A percentile compares a stretch with the other conserved stretches of the same genome.
These are phyloP conservation scores for Halophytophthora polymorphica DNA, from an alignment of 352 stramenopile species.

Conservation along the genomic window DNA sequence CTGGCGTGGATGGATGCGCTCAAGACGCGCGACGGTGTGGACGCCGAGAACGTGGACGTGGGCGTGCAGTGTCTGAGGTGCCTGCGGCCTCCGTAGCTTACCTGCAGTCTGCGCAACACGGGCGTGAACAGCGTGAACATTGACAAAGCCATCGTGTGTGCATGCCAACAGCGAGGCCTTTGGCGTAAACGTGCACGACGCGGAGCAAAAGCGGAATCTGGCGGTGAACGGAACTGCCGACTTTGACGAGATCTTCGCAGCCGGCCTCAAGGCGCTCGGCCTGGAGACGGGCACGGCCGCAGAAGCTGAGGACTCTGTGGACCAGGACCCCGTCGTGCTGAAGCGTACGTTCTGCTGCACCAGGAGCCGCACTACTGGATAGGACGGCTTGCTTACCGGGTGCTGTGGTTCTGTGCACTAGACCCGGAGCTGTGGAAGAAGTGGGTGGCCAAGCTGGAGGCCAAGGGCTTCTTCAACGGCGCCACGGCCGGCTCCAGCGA, in stretches of 20 bases:
- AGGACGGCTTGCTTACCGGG: background rate
- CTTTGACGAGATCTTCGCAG: conserved; percentile 72
- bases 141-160: background rate
- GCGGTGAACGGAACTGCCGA: conserved; percentile 35
- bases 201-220: conserved; percentile 47
- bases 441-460: conserved; percentile 81
- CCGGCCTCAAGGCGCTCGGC: conserved; percentile 58
- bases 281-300: conserved; percentile 38
- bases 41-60: conserved; percentile 64
- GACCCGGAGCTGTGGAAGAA: conserved; percentile 86
- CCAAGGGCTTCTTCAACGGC: conserved; percentile 84
- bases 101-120: conserved; percentile 22
- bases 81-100: conserved; percentile 10
- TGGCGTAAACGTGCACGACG: conserved; percentile 53
- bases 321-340: conserved; percentile 67
- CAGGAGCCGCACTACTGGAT: background rate
- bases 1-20: conserved; percentile 65
- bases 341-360: conserved; percentile 44
- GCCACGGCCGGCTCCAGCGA: conserved; percentile 53
- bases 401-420: conserved; percentile 14
- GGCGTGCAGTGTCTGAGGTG: conserved; percentile 58
- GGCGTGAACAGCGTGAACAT: background rate
- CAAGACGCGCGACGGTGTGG: conserved; percentile 51
- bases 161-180: conserved; percentile 60
- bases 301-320: conserved; percentile 25